Conservation (phyloP, 306 rosid genomes). For the Boehmeria nivea region DNA sequence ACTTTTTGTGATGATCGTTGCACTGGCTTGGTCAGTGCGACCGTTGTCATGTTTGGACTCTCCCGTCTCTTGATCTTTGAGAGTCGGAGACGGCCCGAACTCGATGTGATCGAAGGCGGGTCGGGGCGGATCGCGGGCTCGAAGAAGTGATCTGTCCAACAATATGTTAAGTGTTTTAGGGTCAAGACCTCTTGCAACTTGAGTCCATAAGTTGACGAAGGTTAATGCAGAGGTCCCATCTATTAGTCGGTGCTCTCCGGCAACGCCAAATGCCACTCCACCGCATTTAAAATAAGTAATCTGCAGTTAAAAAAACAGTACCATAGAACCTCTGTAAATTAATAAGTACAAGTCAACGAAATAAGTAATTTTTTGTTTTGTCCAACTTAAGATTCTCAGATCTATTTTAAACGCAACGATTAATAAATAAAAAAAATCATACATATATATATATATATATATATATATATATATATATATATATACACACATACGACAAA, state of each 20-base stretch:
- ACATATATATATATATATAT: too few species aligned
- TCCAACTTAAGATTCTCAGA: too few species aligned
- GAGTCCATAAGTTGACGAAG: conserved; percentile 67
- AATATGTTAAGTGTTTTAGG: conserved; percentile 41
- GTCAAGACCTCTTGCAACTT: conserved; percentile 64
- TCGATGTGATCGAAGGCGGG: conserved; percentile 18
- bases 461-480: too few species aligned
- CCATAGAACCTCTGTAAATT: too few species aligned
- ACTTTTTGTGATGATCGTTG: neutral
- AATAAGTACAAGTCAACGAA: too few species aligned
- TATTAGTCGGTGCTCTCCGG: conserved; percentile 41
- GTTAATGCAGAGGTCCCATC: conserved; percentile 74
- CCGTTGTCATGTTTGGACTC: conserved; percentile 5
- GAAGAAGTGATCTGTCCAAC: conserved; percentile 55
- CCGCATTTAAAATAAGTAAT: neutral
- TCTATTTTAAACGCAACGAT: too few species aligned
- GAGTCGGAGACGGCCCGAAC: conserved; percentile 24
- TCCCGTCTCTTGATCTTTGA: neutral
- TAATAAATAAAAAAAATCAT: neutral
- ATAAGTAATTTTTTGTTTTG: too few species aligned
- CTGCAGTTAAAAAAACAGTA: neutral
- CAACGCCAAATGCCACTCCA: neutral
- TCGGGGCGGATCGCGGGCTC: conserved; percentile 58
- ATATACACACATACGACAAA: too few species aligned
- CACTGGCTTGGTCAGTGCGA: neutral